phyloP scores from a whole-genome alignment of 495 filamentous ascomycete genomes.

The Schizothecium vesticola region DNA sequence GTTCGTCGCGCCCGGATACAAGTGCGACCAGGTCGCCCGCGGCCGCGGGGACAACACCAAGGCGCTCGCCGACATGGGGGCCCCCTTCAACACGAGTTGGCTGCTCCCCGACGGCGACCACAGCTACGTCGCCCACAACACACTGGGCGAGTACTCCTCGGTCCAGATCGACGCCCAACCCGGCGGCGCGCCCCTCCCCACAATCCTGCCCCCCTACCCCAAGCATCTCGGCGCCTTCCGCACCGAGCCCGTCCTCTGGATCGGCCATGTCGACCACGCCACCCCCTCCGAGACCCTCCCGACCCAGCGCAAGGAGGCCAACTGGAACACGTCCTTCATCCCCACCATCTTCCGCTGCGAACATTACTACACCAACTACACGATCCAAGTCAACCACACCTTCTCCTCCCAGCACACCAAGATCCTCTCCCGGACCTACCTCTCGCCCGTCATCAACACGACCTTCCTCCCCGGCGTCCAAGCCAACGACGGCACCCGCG shows the following conservation, averaged over 20 bases:
- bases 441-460: constrained; percentile 22
- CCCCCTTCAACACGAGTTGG: constrained; percentile 19
- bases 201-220: constrained; percentile 12
- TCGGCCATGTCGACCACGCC: constrained; percentile 14
- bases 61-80: constrained; percentile 7
- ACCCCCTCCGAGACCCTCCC: constrained; percentile 7
- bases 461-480: constrained; percentile 9
- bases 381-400: constrained; percentile 27
- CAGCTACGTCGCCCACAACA: constrained; percentile 18
- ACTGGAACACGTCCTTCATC: constrained; percentile 15
- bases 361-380: constrained; percentile 25
- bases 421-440: constrained; percentile 13
- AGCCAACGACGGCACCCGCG: constrained; percentile 19
- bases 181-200: constrained; percentile 7
- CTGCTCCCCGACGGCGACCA: constrained; percentile 21
- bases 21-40: constrained; percentile 19
- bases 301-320: not conserved
- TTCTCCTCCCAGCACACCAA: constrained; percentile 14
- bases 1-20: constrained; percentile 25
- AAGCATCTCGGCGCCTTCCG: constrained; percentile 23
- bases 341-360: constrained; percentile 23
- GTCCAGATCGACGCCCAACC: constrained; percentile 12
- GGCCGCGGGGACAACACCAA: constrained; percentile 15
- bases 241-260: constrained; percentile 24
- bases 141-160: constrained; percentile 20